Evolutionary conservation across 176 grass and related monocot genomes (phyloP), one percentile per base, ranked within the genome.

Genomic region (Triticum urartu): DNA sequence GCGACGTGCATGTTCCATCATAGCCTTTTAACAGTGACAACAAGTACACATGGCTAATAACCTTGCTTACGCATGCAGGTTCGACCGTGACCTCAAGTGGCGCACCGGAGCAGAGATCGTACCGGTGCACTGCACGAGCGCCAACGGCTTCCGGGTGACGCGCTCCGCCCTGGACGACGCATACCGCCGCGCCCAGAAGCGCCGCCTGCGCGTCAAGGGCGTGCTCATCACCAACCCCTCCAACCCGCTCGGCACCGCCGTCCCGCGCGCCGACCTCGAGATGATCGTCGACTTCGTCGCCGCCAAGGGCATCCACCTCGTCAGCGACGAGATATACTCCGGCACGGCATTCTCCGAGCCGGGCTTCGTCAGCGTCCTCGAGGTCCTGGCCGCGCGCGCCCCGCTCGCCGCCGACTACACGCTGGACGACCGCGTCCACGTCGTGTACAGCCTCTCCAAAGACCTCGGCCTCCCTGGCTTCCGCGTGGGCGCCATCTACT

Each of bases 31-130:
- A 18, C 50, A 54, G 50, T 54, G 14, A 5, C 43, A 52, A 17
- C 15, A 54, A 18, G 50, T 54, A 35, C 65, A 79, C 68, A 87
- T 78, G 72, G 24, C 50, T 73, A 52, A 68, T 73, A 52, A 68
- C 42, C 15, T 64, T 20, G 9, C 15, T 36, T 22, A 4, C 32
- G 4, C 30, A 59, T 72, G 48, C 91, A 98, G 96, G n/a, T 98
- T 98, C 67, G 96, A 98, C 68, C 87, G 96, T 5, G 96, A 98
- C 67, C 93, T 98, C 32, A 98, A 98, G 90, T 98, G 96, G 96
- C 86, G 96, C 79, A 98, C 96, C 63, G 96, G 92, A 28, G 93
- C 87, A 1, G 92, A 95, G 90, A 98, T 98, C 86, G 86, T 94
- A 1, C 93, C 92, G 38, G 90, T 98, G 86, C 94, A 86, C 85